Evolutionary conservation across 2,329 filamentous ascomycete species (phyloP), one percentile per base, ranked within the genome.

Genomic region (Diaporthe citri): DNA sequence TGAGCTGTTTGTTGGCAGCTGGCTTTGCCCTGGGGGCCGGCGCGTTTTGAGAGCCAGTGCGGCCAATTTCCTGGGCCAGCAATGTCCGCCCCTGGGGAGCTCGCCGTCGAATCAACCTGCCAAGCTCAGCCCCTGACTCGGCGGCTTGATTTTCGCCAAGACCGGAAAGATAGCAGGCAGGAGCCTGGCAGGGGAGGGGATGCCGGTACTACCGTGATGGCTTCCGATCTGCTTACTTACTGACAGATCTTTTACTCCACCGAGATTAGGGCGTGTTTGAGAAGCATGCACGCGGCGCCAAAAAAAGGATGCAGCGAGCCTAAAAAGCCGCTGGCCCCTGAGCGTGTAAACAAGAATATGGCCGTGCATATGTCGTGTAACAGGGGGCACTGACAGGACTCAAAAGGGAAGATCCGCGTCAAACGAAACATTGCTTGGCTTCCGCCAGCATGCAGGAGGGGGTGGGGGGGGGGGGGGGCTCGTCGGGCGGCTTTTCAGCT

Each of bases 21-120:
- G n/a, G 64, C 15, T 31, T 52, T 36, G 34, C 28, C 1, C 20
- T 41, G 8, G 31, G 31, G 48, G 64, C 64, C 64, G 48, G 48
- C 31, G 64, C 64, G 64, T 69, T 69, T 69, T 69, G 48, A 69
- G 48, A 51, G 48, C 34, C 36, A 52, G 64, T 22, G 64, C 64
- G 64, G 64, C 64, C 64, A 69, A 69, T 69, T 55, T 69, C 64
- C 64, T 69, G 64, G 64, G 48, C 64, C 48, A 41, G 64, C 64
- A 55, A 69, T 55, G 64, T 69, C 64, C 64, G 64, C 64, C 48
- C 64, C 34, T 69, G 48, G 22, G 34, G 46, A 52, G 62, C 62
- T 25, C 5, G 31, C 46, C 4, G 46, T 25, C 64, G 64, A 69
- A 69, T 69, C 64, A 69, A 69, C 34, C 64, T 69, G 64, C 64